Evolutionary conservation across 1,139 yeast genomes (phyloP).

Genomic region (Magnusiomyces tetraspermus): DNA sequence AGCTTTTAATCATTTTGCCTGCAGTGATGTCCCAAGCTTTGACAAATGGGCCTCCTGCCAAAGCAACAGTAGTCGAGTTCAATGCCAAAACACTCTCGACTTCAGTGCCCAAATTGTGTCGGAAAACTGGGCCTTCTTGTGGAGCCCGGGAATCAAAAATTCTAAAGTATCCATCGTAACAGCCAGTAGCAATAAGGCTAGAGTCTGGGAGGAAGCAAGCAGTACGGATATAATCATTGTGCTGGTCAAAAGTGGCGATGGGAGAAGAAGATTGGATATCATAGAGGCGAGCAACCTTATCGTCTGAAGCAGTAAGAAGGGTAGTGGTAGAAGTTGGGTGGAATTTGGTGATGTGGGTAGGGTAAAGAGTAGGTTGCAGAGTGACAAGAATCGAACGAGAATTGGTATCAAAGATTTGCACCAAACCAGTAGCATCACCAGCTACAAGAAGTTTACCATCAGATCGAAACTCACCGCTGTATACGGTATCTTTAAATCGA

Average conservation of each 20-base stretch:
- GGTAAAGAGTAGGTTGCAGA: constrained; percentile 70
- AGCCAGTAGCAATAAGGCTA: constrained; percentile 79
- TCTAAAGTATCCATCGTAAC: constrained; percentile 81
- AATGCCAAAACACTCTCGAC: constrained; percentile 80
- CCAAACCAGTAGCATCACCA: constrained; percentile 81
- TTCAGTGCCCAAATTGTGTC: constrained; percentile 57
- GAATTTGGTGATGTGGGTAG: constrained; percentile 91
- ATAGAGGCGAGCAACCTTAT: constrained; percentile 73
- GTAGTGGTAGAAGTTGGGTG: constrained; percentile 66
- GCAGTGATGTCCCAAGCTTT: constrained; percentile 90
- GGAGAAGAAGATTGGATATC: constrained; percentile 76
- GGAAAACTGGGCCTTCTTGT: constrained; percentile 38
- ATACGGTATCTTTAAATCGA: constrained; percentile 84
- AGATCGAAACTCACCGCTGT: constrained; percentile 69
- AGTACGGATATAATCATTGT: constrained; percentile 80
- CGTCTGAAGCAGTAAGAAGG: constrained; percentile 84
- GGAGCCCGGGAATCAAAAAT: constrained; percentile 75
- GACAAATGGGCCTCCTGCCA: constrained; percentile 76
- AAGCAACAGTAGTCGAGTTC: constrained; percentile 69
- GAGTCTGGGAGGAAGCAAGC: constrained; percentile 71
- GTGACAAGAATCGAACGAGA: constrained; percentile 75
- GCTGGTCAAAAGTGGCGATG: constrained; percentile 58
- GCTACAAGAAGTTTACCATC: constrained; percentile 82
- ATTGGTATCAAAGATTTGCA: constrained; percentile 74
- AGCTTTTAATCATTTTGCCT: constrained; percentile 51